Evolutionary conservation across 1,139 yeast species (phyloP), one percentile per base, ranked within the genome.

Genomic region (Hemisphaericaspora subhashii): DNA sequence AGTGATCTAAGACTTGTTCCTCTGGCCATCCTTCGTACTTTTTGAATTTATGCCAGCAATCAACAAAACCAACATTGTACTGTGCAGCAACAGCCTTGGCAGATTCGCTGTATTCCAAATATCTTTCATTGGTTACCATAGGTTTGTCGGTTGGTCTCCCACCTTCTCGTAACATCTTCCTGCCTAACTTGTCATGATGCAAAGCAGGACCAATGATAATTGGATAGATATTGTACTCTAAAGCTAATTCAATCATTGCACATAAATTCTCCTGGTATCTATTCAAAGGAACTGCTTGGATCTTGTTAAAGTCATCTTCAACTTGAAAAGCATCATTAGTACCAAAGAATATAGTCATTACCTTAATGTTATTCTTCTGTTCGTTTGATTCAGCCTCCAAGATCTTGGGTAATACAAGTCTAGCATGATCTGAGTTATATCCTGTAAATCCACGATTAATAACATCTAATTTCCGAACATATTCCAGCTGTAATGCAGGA

Each of bases 331-430:
- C 80, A 55, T 87, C 96, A 52, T 87, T 87, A 9, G 94, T 74
- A 1, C 96, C 96, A 50, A 85, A 78, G 57, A 83, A 86, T 3
- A 87, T 62, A 0, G 81, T 74, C 45, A 77, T 70, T 23, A 83
- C 49, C 42, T 59, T 55, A 38, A 66, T 45, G 38, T 59, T 59
- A 12, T 62, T 54, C 23, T 48, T 43, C 3, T 52, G 46, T 3
- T 48, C 53, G 16, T 59, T 62, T 39, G 66, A 58, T 41, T 77
- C 84, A 1, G 61, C 54, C 12, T 63, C 57, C 25, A 82, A 55
- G 14, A 82, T 59, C 36, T 66, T 58, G 2, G 79, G 80, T 13
- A 80, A 59, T 11, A 82, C 54, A 14, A 48, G 36, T 8, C 62
- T 52, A 1, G 74, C 82, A 60, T 80, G 79, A 23, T 72, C 66